phyloP scores from a whole-genome alignment of 371 early-diverging fungal species.

The Zopfochytrium polystomum region DNA sequence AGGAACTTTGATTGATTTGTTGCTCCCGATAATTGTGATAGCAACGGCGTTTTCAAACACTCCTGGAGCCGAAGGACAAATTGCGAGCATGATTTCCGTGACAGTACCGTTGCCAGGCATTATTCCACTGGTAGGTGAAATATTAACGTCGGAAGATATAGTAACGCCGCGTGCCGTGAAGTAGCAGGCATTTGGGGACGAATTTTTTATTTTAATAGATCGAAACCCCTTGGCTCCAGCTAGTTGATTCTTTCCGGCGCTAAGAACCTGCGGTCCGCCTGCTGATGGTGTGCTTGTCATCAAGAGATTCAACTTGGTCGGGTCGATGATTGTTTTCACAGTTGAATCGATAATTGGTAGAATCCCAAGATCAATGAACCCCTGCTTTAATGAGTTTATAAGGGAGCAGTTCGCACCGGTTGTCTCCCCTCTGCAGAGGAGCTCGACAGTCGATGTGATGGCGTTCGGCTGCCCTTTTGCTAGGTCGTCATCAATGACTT shows the following conservation, averaged over 20 bases:
- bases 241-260: neutral
- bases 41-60: conserved; percentile 35
- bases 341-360: conserved; percentile 17
- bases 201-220: conserved; percentile 38
- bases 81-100: conserved; percentile 28
- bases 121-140: conserved; percentile 26
- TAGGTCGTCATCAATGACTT: conserved; percentile 27
- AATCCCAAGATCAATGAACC: conserved; percentile 39
- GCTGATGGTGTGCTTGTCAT: conserved; percentile 5
- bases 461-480: conserved; percentile 8
- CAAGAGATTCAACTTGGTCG: conserved; percentile 14
- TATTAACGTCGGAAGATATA: conserved; percentile 18
- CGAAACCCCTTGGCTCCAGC: conserved; percentile 12
- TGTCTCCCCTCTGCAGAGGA: conserved; percentile 35
- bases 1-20: conserved; percentile 32
- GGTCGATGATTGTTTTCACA: neutral
- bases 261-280: neutral
- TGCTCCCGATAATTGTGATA: conserved; percentile 37
- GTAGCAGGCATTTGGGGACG: conserved; percentile 27
- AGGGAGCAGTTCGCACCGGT: conserved; percentile 28
- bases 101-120: conserved; percentile 24
- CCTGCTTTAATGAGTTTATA: conserved; percentile 39
- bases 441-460: conserved; percentile 6
- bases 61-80: conserved; percentile 26
- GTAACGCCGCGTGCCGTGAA: conserved; percentile 25